Percentiles rank a stretch among this genome's conserved stretches.
Evolutionary conservation across 805 yeast genomes (phyloP).

Genomic region (Torulaspora indica): DNA sequence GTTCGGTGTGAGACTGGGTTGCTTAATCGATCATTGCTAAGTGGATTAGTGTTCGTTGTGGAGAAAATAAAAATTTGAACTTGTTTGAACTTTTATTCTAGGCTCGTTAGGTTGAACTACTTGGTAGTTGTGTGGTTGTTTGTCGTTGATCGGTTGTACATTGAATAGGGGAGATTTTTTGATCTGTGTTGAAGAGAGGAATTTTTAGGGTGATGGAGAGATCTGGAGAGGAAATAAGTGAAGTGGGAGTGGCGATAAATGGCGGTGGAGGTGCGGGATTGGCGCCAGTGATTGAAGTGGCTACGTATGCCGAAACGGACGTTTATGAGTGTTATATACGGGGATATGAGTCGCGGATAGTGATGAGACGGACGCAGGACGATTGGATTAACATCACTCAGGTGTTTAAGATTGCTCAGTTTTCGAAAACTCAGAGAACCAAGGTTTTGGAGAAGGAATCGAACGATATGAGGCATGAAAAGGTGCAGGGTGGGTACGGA

Average conservation of each 20-base stretch:
- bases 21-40: neutral
- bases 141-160: too few species aligned
- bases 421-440: constrained; percentile 75
- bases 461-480: constrained; percentile 65
- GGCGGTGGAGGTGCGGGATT: constrained; percentile 3
- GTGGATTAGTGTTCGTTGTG: neutral
- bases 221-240: neutral
- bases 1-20: too few species aligned
- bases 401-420: constrained; percentile 69
- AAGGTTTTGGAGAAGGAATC: constrained; percentile 72
- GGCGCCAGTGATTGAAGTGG: constrained; percentile 35
- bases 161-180: too few species aligned
- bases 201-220: too few species aligned
- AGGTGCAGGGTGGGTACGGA: constrained; percentile 82
- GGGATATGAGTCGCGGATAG: constrained; percentile 39
- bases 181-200: too few species aligned
- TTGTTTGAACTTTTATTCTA: too few species aligned
- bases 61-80: neutral
- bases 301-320: constrained; percentile 49
- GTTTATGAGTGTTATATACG: constrained; percentile 60
- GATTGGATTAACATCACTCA: constrained; percentile 93
- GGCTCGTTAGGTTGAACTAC: too few species aligned
- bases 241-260: neutral
- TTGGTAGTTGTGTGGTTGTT: too few species aligned
- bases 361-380: constrained; percentile 83